Conservation (phyloP, 108 stramenopile species). For the Chaetoceros muelleri region DNA sequence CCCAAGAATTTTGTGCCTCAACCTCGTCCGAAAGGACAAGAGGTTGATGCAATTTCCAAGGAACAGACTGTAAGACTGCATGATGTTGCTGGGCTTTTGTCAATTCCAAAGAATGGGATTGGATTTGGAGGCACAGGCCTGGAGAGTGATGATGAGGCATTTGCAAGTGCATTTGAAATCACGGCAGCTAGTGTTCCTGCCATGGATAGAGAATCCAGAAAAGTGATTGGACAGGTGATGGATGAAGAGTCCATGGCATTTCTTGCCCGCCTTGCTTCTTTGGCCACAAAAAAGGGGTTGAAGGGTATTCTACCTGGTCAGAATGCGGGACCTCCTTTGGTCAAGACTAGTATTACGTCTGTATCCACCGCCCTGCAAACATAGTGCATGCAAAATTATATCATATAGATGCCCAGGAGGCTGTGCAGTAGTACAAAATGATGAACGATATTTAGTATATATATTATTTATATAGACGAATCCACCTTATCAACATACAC, state of each 20-base stretch:
- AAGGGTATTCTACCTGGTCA: conserved; percentile 48
- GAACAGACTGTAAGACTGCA: conserved; percentile 37
- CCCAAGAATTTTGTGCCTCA: conserved; percentile 52
- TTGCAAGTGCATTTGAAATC: conserved; percentile 56
- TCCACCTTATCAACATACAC: no score
- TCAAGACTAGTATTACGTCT: conserved; percentile 7
- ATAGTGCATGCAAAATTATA: no score
- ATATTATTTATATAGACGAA: no score
- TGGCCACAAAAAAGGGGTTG: conserved; percentile 55
- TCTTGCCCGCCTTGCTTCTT: conserved; percentile 46
- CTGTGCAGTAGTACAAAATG: no score
- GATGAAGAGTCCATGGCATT: conserved; percentile 58
- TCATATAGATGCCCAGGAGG: no score
- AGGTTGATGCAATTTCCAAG: conserved; percentile 15
- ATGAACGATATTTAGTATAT: no score
- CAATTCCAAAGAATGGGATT: conserved; percentile 59
- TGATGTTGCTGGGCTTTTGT: conserved; percentile 48
- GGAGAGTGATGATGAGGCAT: conserved; percentile 63
- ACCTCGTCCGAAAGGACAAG: conserved; percentile 30
- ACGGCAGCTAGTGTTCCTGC: conserved; percentile 36
- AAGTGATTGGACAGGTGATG: conserved; percentile 67
- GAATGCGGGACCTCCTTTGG: conserved; percentile 38
- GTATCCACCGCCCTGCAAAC: no score
- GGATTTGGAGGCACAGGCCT: conserved; percentile 61
- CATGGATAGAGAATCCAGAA: conserved; percentile 49